phyloP scores from a whole-genome alignment of 352 stramenopile genomes.

The Pythium inflatum region DNA sequence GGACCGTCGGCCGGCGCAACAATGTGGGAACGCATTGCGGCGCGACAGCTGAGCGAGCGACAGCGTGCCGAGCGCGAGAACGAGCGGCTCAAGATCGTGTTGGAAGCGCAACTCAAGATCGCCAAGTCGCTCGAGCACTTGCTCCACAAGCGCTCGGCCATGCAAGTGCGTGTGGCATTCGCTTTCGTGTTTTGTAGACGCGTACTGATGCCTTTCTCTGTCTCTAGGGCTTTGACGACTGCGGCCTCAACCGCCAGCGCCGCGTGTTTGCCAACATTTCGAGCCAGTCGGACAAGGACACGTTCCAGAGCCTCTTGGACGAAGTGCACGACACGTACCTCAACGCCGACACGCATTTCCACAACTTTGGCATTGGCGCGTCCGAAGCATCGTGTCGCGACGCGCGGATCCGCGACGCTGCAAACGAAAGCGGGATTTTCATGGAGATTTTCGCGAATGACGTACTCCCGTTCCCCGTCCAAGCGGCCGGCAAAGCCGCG shows the following conservation, averaged over 20 bases:
- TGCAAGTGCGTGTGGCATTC: background rate
- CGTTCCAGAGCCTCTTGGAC: slow-evolving; percentile 23
- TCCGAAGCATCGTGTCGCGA: slow-evolving; percentile 24
- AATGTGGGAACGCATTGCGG: slow-evolving; percentile 31
- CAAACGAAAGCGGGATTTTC: slow-evolving; percentile 15
- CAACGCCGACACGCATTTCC: slow-evolving; percentile 19
- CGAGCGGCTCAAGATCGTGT: slow-evolving; percentile 43
- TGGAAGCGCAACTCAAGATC: slow-evolving; percentile 52
- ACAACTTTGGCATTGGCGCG: slow-evolving; percentile 17
- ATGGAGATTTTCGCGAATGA: slow-evolving; percentile 18
- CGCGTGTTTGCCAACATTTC: slow-evolving; percentile 22
- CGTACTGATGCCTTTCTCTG: no score
- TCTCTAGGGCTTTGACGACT: slow-evolving; percentile 25
- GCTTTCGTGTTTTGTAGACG: background rate
- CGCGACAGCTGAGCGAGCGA: slow-evolving; percentile 18
- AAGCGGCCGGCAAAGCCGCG: slow-evolving; percentile 11
- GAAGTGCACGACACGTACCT: slow-evolving; percentile 23
- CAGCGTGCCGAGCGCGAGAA: slow-evolving; percentile 45
- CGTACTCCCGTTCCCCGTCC: slow-evolving; percentile 12
- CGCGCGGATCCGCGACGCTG: slow-evolving; percentile 18
- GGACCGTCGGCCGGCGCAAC: background rate
- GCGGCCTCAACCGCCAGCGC: slow-evolving; percentile 18
- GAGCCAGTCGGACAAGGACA: background rate
- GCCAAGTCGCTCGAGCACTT: slow-evolving; percentile 42
- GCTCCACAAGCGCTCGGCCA: slow-evolving; percentile 29